A percentile compares a stretch with the other conserved stretches of the same genome.
phyloP scores from a whole-genome alignment of 1,139 yeast genomes.

The Candida pseudocylindracea region DNA sequence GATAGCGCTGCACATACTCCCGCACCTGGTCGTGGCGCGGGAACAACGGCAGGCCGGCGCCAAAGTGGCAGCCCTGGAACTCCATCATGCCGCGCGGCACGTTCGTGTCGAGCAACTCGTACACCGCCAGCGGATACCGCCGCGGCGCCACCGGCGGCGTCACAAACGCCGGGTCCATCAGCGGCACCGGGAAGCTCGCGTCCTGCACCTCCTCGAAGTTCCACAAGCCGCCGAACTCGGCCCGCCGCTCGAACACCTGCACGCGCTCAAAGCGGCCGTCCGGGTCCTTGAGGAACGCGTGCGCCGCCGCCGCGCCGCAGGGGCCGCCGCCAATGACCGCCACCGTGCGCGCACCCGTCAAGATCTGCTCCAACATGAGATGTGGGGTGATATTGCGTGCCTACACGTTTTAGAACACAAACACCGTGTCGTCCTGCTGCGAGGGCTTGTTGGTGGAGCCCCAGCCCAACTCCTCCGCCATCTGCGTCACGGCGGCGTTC shows the following conservation, averaged over 20 bases:
- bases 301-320: conserved; percentile 34
- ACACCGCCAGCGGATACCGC: conserved; percentile 20
- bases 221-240: conserved; percentile 31
- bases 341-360: conserved; percentile 4
- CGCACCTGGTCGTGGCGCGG: conserved; percentile 26
- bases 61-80: conserved; percentile 23
- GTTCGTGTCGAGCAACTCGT: conserved; percentile 34
- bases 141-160: conserved; percentile 7
- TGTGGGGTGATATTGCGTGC: too few species aligned
- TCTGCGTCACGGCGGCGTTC: conserved; percentile 27
- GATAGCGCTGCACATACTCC: conserved; percentile 20
- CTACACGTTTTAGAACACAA: conserved; percentile 30
- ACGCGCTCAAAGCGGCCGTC: conserved; percentile 10
- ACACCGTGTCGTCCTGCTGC: conserved; percentile 40
- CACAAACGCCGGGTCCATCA: conserved; percentile 5
- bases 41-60: conserved; percentile 17
- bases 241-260: conserved; percentile 25
- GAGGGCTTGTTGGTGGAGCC: conserved; percentile 24
- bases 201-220: conserved; percentile 10
- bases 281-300: conserved; percentile 16
- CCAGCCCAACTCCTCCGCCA: conserved; percentile 42
- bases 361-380: too few species aligned
- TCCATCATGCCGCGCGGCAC: conserved; percentile 38
- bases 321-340: conserved; percentile 54
- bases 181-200: conserved; percentile 5